Conservation (phyloP, 1,284 basidiomycete species). For the Fistulinella cinereoalba region DNA sequence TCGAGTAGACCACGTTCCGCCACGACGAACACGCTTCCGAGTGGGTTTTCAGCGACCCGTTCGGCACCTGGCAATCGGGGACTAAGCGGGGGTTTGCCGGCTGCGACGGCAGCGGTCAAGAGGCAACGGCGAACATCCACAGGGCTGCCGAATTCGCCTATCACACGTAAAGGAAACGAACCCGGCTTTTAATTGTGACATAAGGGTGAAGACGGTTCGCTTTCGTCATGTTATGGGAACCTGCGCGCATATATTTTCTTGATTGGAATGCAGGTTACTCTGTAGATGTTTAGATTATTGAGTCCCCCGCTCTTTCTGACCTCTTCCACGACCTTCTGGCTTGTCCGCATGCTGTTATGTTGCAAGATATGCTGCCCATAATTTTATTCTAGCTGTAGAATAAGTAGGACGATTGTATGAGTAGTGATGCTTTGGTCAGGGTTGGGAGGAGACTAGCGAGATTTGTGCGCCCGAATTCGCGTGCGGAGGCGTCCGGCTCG, state of each 20-base stretch:
- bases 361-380: slow-evolving; percentile 30
- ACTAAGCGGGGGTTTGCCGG: slow-evolving; percentile 21
- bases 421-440: slow-evolving; percentile 20
- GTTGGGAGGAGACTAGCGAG: neutral
- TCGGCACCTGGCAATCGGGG: slow-evolving; percentile 36
- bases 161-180: slow-evolving; percentile 38
- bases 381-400: slow-evolving; percentile 27
- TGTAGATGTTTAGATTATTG: slow-evolving; percentile 39
- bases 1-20: slow-evolving; percentile 48
- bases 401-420: slow-evolving; percentile 26
- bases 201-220: neutral
- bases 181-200: slow-evolving; percentile 13
- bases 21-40: slow-evolving; percentile 57
- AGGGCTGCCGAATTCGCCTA: slow-evolving; percentile 39
- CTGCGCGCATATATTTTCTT: slow-evolving; percentile 34
- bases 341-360: slow-evolving; percentile 19
- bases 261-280: slow-evolving; percentile 30
- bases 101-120: slow-evolving; percentile 58
- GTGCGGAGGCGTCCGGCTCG: neutral
- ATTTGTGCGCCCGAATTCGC: slow-evolving; percentile 6
- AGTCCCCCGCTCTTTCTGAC: neutral
- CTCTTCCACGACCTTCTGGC: slow-evolving; percentile 11
- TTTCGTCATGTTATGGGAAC: slow-evolving; percentile 12
- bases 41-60: slow-evolving; percentile 42
- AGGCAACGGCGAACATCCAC: slow-evolving; percentile 75